Evolutionary conservation across 2,329 filamentous ascomycete genomes (phyloP), one percentile per base, ranked within the genome.

Genomic region (Phyllachora maydis): DNA sequence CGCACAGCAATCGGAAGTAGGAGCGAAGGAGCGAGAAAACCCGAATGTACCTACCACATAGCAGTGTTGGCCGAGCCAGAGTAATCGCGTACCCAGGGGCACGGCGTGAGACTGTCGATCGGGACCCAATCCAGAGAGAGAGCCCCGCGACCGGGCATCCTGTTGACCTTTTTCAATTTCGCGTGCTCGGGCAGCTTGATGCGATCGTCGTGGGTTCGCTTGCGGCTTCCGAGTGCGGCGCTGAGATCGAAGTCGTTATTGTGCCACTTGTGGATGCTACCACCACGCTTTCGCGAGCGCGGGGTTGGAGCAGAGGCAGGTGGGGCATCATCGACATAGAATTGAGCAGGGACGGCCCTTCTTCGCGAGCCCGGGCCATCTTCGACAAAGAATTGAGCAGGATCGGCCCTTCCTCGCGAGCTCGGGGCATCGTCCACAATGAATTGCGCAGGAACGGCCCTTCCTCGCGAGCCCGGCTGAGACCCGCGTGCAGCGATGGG

Each of bases 131-230:
- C 47, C 4, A 49, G 35, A 2, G 63, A 35, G 7, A 76, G 40
- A 1, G 46, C 39, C 5, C 62, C 68, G 26, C 57, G 52, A 3
- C 43, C 37, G 3, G 56, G 51, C 35, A 54, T 64, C 30, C 49
- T 63, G 24, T 41, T 54, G 4, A 45, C 42, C 19, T 57, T 59
- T 33, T 64, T 68, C 8, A 62, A 45, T 6, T 50, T 50, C 3
- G 56, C 53, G 28, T 65, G 60, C 3, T 54, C 46, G 2, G 59
- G 56, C 3, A 56, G 52, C 37, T 71, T 72, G 31, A 78, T 66
- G 36, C 64, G 54, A 38, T 79, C 74, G 31, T 75, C 60, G 19
- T 60, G 56, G 5, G 72, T 88, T 28, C 82, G 70, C 49, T 92
- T 92, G 22, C 71, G 64, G 26, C 56, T 69, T 7, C 69, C 66